These are phyloP conservation scores for Platanus orientalis DNA, from an alignment of 164 flowering plant genomes.

Conservation along the genomic window DNA sequence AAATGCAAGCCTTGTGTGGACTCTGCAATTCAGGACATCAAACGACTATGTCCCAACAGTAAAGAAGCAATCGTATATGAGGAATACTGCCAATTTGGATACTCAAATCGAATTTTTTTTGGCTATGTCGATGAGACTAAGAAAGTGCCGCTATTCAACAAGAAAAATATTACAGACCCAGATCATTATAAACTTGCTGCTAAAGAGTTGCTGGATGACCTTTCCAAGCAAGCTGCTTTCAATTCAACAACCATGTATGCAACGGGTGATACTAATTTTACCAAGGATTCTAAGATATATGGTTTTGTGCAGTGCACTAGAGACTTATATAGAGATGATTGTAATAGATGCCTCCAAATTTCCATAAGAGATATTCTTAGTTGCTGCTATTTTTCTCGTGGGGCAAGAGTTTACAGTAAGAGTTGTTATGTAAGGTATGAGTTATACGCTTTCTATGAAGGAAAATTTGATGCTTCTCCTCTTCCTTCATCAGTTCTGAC, in stretches of 20 bases:
- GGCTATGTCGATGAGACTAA: conserved; percentile 3
- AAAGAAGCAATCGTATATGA: neutral
- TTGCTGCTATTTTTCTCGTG: conserved; percentile 19
- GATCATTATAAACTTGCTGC: conserved; percentile 11
- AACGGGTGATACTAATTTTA: conserved; percentile 8
- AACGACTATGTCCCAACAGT: neutral
- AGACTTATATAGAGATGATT: conserved; percentile 6
- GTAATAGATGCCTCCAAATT: conserved; percentile 22
- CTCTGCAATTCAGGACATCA: neutral
- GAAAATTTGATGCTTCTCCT: neutral
- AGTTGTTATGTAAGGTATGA: conserved; percentile 41
- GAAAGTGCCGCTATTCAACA: neutral
- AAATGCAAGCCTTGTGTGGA: neutral
- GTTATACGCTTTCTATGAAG: conserved; percentile 19
- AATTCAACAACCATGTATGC: conserved; percentile 21
- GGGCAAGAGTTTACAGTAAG: conserved; percentile 28
- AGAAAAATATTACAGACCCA: conserved; percentile 17
- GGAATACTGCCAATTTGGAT: neutral
- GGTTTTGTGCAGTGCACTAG: conserved; percentile 10
- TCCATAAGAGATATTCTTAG: conserved; percentile 7
- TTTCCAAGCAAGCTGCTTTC: conserved; percentile 18
- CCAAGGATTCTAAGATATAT: conserved; percentile 11
- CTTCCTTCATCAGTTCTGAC: neutral
- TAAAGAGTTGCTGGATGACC: conserved; percentile 10
- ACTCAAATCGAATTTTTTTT: neutral